These are phyloP conservation scores for Articulospora tetracladia DNA, from an alignment of 495 filamentous ascomycete species.

Conservation along the genomic window DNA sequence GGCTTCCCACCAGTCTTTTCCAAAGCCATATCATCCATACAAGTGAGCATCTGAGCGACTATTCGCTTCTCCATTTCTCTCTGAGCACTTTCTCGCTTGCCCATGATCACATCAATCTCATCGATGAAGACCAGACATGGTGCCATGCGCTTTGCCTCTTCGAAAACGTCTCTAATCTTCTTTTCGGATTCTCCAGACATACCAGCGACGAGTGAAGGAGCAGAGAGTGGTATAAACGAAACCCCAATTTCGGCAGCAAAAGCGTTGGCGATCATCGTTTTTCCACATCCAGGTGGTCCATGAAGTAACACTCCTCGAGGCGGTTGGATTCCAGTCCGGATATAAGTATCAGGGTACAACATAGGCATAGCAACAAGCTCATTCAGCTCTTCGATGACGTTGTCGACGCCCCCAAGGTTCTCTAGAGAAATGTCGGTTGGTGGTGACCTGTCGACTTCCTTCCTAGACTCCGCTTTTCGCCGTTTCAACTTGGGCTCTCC, in stretches of 20 bases:
- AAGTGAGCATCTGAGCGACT: constrained; percentile 87
- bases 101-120: constrained; percentile 94
- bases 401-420: constrained; percentile 83
- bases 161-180: constrained; percentile 85
- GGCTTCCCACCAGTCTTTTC: constrained; percentile 82
- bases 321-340: constrained; percentile 66
- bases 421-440: constrained; percentile 72
- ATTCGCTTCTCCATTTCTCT: constrained; percentile 97
- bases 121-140: constrained; percentile 95
- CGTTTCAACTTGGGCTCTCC: constrained; percentile 68
- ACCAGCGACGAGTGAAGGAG: constrained; percentile 83
- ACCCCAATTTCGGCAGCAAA: constrained; percentile 82
- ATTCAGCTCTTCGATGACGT: constrained; percentile 71
- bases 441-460: constrained; percentile 59
- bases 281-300: constrained; percentile 92
- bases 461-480: constrained; percentile 45
- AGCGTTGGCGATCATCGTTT: constrained; percentile 90
- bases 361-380: constrained; percentile 82
- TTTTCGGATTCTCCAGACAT: constrained; percentile 98
- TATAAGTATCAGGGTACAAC: constrained; percentile 52
- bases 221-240: constrained; percentile 84
- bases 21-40: constrained; percentile 79
- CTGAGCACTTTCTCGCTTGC: constrained; percentile 91
- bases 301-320: constrained; percentile 88
- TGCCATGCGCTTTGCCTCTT: constrained; percentile 82